These are phyloP conservation scores for Xylaria castorea DNA, from an alignment of 495 filamentous ascomycete genomes.

Conservation along the genomic window DNA sequence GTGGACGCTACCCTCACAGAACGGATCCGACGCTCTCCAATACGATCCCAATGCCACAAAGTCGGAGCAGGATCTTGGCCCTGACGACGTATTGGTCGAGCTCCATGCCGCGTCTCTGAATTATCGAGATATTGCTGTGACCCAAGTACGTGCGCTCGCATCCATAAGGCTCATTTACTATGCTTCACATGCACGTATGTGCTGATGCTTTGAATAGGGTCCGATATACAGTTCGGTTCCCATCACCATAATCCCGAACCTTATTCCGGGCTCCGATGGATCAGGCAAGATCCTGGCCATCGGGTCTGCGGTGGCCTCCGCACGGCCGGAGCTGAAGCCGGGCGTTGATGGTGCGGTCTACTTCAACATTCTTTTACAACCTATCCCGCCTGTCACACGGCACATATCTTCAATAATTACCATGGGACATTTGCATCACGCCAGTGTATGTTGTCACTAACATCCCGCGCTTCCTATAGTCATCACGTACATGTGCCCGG, in stretches of 20 bases:
- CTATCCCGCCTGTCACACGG: background rate
- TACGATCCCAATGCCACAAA: background rate
- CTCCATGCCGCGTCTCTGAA: conserved; percentile 76
- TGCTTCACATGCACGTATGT: background rate
- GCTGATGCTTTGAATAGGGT: background rate
- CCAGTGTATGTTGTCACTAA: background rate
- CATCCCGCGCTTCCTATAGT: background rate
- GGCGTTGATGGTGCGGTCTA: background rate
- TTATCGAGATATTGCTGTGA: conserved; percentile 78
- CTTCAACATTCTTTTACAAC: background rate
- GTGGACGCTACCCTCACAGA: background rate
- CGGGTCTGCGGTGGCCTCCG: conserved; percentile 62
- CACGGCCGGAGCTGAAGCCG: conserved; percentile 8
- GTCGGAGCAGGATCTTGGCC: conserved; percentile 48
- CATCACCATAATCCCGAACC: conserved; percentile 53
- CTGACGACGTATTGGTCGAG: conserved; percentile 74
- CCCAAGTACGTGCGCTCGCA: conserved; percentile 41
- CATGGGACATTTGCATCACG: background rate
- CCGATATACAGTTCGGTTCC: conserved; percentile 57
- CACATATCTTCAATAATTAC: background rate
- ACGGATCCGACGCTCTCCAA: background rate
- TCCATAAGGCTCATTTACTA: background rate
- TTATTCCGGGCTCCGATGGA: conserved; percentile 76
- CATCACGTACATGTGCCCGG: conserved; percentile 6
- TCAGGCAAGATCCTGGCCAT: conserved; percentile 71